phyloP scores from a whole-genome alignment of 208 protist genomes.

The Leishmania braziliensis region DNA sequence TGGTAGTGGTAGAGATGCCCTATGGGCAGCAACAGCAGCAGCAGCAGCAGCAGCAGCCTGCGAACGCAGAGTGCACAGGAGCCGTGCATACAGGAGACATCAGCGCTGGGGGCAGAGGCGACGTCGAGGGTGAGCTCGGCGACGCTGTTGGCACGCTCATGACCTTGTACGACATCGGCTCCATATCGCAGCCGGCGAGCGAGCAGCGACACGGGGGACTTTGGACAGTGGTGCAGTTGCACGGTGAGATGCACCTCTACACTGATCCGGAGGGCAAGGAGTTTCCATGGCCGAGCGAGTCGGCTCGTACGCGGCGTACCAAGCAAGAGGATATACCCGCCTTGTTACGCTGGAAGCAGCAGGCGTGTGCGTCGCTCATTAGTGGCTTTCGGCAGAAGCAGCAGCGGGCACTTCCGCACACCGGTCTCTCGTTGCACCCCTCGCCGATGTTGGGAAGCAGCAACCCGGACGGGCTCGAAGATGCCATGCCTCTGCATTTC shows the following conservation, averaged over 20 bases:
- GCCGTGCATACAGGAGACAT: background rate
- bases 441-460: slow-evolving; percentile 19
- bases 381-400: slow-evolving; percentile 10
- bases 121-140: slow-evolving; percentile 10
- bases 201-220: slow-evolving; percentile 15
- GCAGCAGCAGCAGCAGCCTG: slow-evolving; percentile 6
- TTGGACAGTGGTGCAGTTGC: slow-evolving; percentile 43
- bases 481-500: background rate
- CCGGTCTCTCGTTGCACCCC: slow-evolving; percentile 11
- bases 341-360: slow-evolving; percentile 4
- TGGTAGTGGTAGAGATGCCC: slow-evolving; percentile 48
- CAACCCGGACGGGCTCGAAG: slow-evolving; percentile 14
- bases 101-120: slow-evolving; percentile 1
- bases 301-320: slow-evolving; percentile 13
- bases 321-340: slow-evolving; percentile 2
- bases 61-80: background rate
- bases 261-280: slow-evolving; percentile 31
- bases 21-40: slow-evolving; percentile 2
- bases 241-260: slow-evolving; percentile 38
- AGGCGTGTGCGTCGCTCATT: slow-evolving; percentile 4
- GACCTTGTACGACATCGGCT: slow-evolving; percentile 2
- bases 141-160: slow-evolving; percentile 10
- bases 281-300: slow-evolving; percentile 40
- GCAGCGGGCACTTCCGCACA: background rate
- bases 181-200: slow-evolving; percentile 3